Conservation (phyloP, 441 rosid genomes). For the Hypseocharis bilobata region DNA sequence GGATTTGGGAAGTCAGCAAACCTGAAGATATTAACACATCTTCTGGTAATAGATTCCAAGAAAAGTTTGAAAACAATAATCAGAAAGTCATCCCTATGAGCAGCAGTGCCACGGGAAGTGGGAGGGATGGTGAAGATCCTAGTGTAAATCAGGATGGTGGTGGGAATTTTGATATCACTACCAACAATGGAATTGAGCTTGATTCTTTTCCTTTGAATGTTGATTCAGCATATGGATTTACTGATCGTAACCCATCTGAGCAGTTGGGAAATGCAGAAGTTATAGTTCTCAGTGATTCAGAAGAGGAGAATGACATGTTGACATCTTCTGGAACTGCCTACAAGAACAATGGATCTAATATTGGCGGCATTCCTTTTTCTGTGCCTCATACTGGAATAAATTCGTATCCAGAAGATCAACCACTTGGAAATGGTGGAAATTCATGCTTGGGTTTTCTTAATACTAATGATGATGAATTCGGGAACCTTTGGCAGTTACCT, state of each 20-base stretch:
- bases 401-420: slow-evolving; percentile 52
- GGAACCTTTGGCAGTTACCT: slow-evolving; percentile 58
- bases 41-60: slow-evolving; percentile 56
- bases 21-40: slow-evolving; percentile 55
- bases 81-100: slow-evolving; percentile 69
- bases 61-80: slow-evolving; percentile 38
- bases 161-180: slow-evolving; percentile 50
- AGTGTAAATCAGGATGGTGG: slow-evolving; percentile 90
- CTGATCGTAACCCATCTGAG: slow-evolving; percentile 42
- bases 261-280: slow-evolving; percentile 55
- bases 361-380: slow-evolving; percentile 48
- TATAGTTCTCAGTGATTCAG: slow-evolving; percentile 88
- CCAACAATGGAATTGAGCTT: slow-evolving; percentile 57
- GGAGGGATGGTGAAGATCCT: slow-evolving; percentile 84
- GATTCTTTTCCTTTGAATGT: slow-evolving; percentile 66
- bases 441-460: slow-evolving; percentile 57
- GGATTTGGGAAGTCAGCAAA: slow-evolving; percentile 82
- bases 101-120: slow-evolving; percentile 86
- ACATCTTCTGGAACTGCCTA: slow-evolving; percentile 45
- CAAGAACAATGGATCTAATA: slow-evolving; percentile 41
- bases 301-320: slow-evolving; percentile 62
- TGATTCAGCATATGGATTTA: slow-evolving; percentile 46
- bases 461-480: slow-evolving; percentile 59
- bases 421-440: slow-evolving; percentile 42
- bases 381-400: slow-evolving; percentile 49